Percentiles rank a stretch among this genome's conserved stretches.
phyloP scores from a whole-genome alignment of 2,329 filamentous ascomycete genomes.

The Penicillium sp. region DNA sequence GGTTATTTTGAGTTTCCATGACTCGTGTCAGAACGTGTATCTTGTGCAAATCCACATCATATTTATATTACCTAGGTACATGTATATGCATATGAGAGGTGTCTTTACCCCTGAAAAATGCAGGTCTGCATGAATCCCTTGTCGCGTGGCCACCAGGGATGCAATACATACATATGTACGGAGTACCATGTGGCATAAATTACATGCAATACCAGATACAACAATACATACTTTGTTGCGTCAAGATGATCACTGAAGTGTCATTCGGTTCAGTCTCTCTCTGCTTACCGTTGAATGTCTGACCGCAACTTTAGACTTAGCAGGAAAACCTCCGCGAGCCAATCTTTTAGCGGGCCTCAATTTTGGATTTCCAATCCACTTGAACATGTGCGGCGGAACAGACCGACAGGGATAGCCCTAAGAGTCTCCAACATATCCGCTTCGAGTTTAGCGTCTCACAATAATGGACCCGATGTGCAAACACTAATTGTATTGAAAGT shows the following conservation, averaged over 20 bases:
- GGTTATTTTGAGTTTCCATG: background rate
- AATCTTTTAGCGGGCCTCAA: constrained; percentile 12
- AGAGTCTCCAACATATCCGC: background rate
- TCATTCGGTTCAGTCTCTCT: background rate
- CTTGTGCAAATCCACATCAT: background rate
- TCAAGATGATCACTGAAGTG: constrained; percentile 7
- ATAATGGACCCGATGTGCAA: constrained; percentile 3
- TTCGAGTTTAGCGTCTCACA: constrained; percentile 2
- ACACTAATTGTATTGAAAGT: constrained; percentile 1
- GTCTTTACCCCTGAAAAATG: constrained; percentile 5
- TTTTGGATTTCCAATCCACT: constrained; percentile 11
- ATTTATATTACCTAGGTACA: background rate
- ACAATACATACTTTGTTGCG: background rate
- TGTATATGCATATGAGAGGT: background rate
- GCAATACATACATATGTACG: too few species aligned
- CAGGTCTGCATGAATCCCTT: constrained; percentile 14
- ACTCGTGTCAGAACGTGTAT: background rate
- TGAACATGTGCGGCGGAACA: constrained; percentile 7
- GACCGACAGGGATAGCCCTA: constrained; percentile 9
- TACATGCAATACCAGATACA: background rate
- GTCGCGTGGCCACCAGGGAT: constrained; percentile 26
- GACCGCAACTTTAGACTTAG: constrained; percentile 16
- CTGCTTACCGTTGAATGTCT: constrained; percentile 10
- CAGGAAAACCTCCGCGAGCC: constrained; percentile 10
- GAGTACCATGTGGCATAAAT: background rate